A percentile compares a stretch with the other conserved stretches of the same genome.
phyloP scores from a whole-genome alignment of 1,284 basidiomycete genomes.

The Pseudozyma thailandica region DNA sequence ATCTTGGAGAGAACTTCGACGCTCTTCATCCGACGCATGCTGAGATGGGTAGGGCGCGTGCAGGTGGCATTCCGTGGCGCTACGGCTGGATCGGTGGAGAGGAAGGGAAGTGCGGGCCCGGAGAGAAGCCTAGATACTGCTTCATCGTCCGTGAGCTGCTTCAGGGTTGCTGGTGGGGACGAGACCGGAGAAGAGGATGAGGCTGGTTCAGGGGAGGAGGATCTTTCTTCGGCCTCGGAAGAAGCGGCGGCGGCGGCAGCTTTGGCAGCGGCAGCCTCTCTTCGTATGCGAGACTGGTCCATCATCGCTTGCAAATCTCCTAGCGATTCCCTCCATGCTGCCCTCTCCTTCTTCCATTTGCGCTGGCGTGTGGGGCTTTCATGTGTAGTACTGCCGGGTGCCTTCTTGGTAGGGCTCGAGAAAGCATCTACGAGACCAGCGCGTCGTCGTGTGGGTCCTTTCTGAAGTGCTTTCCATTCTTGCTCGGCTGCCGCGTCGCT shows the following conservation, averaged over 20 bases:
- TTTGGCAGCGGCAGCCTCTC: slow-evolving; percentile 16
- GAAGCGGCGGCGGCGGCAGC: slow-evolving; percentile 1
- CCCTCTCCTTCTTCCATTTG: slow-evolving; percentile 38
- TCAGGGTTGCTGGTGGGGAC: not conserved
- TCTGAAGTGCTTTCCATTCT: slow-evolving; percentile 29
- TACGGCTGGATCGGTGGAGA: slow-evolving; percentile 45
- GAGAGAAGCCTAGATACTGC: slow-evolving; percentile 29
- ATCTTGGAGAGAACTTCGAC: slow-evolving; percentile 50
- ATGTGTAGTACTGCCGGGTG: not conserved
- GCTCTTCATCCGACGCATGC: slow-evolving; percentile 45
- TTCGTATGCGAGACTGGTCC: slow-evolving; percentile 25
- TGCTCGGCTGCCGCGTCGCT: slow-evolving; percentile 27
- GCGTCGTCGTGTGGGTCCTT: slow-evolving; percentile 16
- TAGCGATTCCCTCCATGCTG: slow-evolving; percentile 40
- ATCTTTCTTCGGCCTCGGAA: not conserved
- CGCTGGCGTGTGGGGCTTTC: slow-evolving; percentile 28
- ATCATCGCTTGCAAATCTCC: slow-evolving; percentile 44
- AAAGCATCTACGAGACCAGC: slow-evolving; percentile 46
- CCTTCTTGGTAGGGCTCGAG: slow-evolving; percentile 33
- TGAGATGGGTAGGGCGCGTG: slow-evolving; percentile 35
- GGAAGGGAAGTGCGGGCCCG: slow-evolving; percentile 34
- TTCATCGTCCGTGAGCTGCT: slow-evolving; percentile 6
- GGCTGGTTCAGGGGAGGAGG: not conserved
- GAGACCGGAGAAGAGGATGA: not conserved
- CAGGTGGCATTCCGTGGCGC: slow-evolving; percentile 42